Percentiles rank a stretch among this genome's conserved stretches.
phyloP scores from a whole-genome alignment of 1,284 basidiomycete genomes.

The Fistulina hepatica region DNA sequence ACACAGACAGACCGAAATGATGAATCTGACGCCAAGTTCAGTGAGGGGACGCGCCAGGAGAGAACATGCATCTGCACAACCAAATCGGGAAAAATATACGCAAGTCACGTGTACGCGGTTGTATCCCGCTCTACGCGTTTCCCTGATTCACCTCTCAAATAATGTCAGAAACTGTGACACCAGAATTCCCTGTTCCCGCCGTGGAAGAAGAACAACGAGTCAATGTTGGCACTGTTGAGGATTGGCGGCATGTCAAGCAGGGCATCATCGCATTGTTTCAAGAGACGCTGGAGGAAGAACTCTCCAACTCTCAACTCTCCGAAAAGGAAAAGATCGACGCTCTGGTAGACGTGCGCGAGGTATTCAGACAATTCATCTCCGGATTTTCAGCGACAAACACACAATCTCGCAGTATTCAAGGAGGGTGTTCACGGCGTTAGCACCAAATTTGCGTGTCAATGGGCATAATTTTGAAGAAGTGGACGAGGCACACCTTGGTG shows the following conservation, averaged over 20 bases:
- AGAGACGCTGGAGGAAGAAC: conserved; percentile 31
- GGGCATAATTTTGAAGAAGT: conserved; percentile 65
- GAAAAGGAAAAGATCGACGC: conserved; percentile 33
- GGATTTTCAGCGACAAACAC: conserved; percentile 7
- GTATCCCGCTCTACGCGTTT: no score
- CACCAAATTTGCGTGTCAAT: conserved; percentile 68
- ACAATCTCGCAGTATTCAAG: conserved; percentile 41
- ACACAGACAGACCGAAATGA: no score
- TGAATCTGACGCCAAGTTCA: no score
- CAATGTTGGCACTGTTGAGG: conserved; percentile 47
- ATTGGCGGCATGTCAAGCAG: conserved; percentile 48
- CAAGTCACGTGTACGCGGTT: no score
- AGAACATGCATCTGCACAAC: no score
- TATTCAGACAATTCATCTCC: conserved; percentile 16
- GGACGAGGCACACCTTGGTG: conserved; percentile 37
- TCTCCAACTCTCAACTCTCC: conserved; percentile 16
- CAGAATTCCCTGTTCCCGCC: no score
- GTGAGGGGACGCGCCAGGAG: no score
- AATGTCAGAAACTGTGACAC: no score
- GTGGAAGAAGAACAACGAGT: no score
- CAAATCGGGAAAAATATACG: no score
- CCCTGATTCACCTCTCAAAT: no score
- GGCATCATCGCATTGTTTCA: conserved; percentile 38
- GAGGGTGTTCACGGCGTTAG: conserved; percentile 48
- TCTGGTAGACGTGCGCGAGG: conserved; percentile 39